Percentiles rank a stretch among this genome's conserved stretches.
Conservation (phyloP, 2,329 filamentous ascomycete species). For the Magnaporthiopsis rhizophila region DNA sequence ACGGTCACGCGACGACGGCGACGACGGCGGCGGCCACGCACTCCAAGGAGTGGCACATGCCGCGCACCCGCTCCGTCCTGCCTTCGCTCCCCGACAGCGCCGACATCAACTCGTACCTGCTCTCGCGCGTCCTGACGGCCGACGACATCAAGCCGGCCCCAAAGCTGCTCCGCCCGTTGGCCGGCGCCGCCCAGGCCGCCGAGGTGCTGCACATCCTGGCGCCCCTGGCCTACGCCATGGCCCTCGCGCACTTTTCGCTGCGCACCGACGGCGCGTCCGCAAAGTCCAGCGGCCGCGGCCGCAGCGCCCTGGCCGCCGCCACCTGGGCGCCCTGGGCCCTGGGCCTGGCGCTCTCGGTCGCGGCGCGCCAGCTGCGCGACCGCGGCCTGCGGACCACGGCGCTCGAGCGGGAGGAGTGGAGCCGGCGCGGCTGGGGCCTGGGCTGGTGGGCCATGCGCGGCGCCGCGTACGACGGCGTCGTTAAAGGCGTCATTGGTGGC, state of each 20-base stretch:
- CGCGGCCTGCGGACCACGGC: constrained; percentile 74
- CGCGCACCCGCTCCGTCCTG: constrained; percentile 79
- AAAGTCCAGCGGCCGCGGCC: constrained; percentile 4
- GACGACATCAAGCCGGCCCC: constrained; percentile 94
- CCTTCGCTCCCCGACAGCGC: constrained; percentile 73
- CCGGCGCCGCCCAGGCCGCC: constrained; percentile 65
- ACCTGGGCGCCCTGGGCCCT: constrained; percentile 90
- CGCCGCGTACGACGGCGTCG: constrained; percentile 92
- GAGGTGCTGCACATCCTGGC: constrained; percentile 89
- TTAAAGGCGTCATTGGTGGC: constrained; percentile 63
- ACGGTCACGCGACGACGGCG: constrained; percentile 12
- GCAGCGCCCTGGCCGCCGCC: constrained; percentile 7
- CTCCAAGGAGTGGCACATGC: constrained; percentile 75
- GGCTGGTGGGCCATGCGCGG: constrained; percentile 96
- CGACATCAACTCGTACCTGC: constrained; percentile 80
- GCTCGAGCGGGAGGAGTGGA: constrained; percentile 84
- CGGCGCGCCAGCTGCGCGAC: constrained; percentile 73
- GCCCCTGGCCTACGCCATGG: constrained; percentile 77
- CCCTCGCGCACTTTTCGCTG: constrained; percentile 65
- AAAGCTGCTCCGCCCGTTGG: constrained; percentile 74
- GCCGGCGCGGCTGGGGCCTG: constrained; percentile 79
- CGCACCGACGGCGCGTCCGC: constrained; percentile 20
- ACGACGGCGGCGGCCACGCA: constrained; percentile 22
- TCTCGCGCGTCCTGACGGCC: constrained; percentile 83
- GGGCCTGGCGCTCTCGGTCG: constrained; percentile 77